These are phyloP conservation scores for Nidula microcarpa DNA, from an alignment of 768 basidiomycete species.

Conservation along the genomic window DNA sequence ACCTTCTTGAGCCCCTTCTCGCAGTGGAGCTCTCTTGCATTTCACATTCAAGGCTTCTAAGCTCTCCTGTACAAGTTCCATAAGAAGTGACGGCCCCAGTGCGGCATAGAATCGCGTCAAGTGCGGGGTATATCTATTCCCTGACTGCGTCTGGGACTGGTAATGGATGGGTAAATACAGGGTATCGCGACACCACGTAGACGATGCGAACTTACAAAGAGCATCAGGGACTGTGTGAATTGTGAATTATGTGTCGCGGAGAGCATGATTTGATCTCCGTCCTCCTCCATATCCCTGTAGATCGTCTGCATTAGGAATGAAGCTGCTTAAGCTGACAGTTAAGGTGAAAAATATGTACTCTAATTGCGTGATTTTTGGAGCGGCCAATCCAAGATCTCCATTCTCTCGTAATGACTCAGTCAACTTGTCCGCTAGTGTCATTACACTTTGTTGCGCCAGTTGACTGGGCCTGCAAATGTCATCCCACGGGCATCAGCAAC, in stretches of 20 bases:
- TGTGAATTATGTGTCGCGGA: slow-evolving; percentile 57
- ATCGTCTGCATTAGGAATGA: not conserved
- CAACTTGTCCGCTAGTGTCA: slow-evolving; percentile 64
- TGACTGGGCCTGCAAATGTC: slow-evolving; percentile 60
- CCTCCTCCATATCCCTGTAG: slow-evolving; percentile 19
- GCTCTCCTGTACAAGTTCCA: slow-evolving; percentile 45
- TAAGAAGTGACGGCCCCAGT: not conserved
- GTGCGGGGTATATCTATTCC: slow-evolving; percentile 67
- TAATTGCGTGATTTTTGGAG: slow-evolving; percentile 41
- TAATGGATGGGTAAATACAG: not conserved
- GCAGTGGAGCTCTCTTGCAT: slow-evolving; percentile 36
- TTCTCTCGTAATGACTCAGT: slow-evolving; percentile 61
- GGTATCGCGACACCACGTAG: not conserved
- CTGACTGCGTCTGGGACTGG: slow-evolving; percentile 81
- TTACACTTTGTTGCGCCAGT: slow-evolving; percentile 46
- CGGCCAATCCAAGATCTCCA: slow-evolving; percentile 75
- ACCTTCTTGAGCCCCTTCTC: slow-evolving; percentile 8
- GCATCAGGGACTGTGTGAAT: slow-evolving; percentile 76
- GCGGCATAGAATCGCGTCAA: slow-evolving; percentile 79
- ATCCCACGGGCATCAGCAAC: too few species aligned
- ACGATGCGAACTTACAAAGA: slow-evolving; percentile 61
- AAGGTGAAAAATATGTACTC: slow-evolving; percentile 19
- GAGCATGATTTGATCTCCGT: slow-evolving; percentile 61
- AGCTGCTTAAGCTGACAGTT: not conserved
- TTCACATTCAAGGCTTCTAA: slow-evolving; percentile 47